These are phyloP conservation scores for Tubosaeta sp. DNA, from an alignment of 768 basidiomycete genomes.

Conservation along the genomic window DNA sequence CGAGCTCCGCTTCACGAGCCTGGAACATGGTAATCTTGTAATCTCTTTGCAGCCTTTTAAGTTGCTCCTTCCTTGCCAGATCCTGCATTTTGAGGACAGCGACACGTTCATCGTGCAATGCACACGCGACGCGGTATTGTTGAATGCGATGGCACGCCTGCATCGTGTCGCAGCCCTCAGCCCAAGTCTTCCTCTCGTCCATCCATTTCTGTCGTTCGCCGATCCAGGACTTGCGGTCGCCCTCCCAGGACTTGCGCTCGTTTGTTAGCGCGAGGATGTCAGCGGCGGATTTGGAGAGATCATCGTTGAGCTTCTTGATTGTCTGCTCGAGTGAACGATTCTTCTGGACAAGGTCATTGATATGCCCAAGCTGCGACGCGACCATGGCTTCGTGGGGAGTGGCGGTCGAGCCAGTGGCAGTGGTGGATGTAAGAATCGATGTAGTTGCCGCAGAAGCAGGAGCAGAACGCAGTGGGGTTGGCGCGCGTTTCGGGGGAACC, in stretches of 20 bases:
- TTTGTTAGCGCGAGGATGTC: conserved; percentile 35
- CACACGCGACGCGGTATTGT: conserved; percentile 52
- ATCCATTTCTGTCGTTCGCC: conserved; percentile 39
- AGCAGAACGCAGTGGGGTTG: conserved; percentile 21
- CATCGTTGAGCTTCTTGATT: conserved; percentile 50
- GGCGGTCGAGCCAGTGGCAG: conserved; percentile 26
- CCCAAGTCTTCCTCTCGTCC: conserved; percentile 55
- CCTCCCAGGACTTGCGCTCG: conserved; percentile 34
- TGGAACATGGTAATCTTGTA: conserved; percentile 66
- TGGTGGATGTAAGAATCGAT: conserved; percentile 25
- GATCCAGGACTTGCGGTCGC: conserved; percentile 23
- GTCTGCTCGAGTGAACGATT: conserved; percentile 62
- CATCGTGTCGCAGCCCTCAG: conserved; percentile 57
- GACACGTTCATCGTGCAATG: conserved; percentile 51
- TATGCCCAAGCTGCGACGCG: conserved; percentile 60
- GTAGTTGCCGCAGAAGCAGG: conserved; percentile 18
- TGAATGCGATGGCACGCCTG: conserved; percentile 61
- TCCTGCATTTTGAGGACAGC: conserved; percentile 54
- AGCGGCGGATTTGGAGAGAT: conserved; percentile 35
- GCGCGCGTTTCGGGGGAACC: conserved; percentile 13
- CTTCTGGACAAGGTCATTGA: conserved; percentile 68
- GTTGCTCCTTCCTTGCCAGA: conserved; percentile 49
- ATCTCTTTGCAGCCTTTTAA: conserved; percentile 60
- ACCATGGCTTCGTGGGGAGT: conserved; percentile 47
- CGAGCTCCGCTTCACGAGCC: conserved; percentile 56